Evolutionary conservation across 306 rosid species (phyloP).

Genomic region (Coriaria nepalensis): DNA sequence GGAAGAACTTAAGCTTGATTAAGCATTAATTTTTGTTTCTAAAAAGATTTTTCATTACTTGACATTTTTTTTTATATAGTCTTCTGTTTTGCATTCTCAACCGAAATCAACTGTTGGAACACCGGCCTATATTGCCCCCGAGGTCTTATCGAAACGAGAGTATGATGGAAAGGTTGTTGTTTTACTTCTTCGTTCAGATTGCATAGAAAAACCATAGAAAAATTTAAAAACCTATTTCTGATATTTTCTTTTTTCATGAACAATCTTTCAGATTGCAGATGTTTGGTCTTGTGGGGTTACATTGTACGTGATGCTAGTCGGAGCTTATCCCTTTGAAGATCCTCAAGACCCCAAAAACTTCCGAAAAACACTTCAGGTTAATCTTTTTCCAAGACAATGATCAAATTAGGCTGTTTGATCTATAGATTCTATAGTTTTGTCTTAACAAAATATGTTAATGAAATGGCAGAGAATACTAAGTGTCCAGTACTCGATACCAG

Average conservation of each 20-base stretch:
- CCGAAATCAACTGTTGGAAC: conserved; percentile 99
- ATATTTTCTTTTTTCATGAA: not conserved
- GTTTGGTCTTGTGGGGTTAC: conserved; percentile 99
- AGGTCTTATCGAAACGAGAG: conserved; percentile 67
- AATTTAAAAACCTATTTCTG: conserved; percentile 10
- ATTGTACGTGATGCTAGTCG: conserved; percentile 94
- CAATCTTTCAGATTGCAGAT: conserved; percentile 56
- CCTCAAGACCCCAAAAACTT: conserved; percentile 88
- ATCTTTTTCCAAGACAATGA: conserved; percentile 2
- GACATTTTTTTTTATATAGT: conserved; percentile 55
- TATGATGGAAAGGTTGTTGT: conserved; percentile 81
- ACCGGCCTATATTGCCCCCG: conserved; percentile 97
- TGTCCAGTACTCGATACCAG: conserved; percentile 79
- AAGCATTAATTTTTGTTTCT: conserved; percentile 1
- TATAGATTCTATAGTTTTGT: not conserved
- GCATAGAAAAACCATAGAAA: too few species aligned
- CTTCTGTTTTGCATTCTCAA: conserved; percentile 91
- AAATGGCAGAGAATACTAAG: conserved; percentile 75
- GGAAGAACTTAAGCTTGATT: not conserved
- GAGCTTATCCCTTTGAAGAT: conserved; percentile 99
- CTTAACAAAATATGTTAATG: conserved; percentile 4
- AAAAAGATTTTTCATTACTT: conserved; percentile 5
- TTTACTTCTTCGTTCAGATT: too few species aligned
- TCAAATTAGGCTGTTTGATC: too few species aligned
- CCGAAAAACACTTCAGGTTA: conserved; percentile 88